These are phyloP conservation scores for Populus alba DNA, from an alignment of 345 rosid species.

Conservation along the genomic window DNA sequence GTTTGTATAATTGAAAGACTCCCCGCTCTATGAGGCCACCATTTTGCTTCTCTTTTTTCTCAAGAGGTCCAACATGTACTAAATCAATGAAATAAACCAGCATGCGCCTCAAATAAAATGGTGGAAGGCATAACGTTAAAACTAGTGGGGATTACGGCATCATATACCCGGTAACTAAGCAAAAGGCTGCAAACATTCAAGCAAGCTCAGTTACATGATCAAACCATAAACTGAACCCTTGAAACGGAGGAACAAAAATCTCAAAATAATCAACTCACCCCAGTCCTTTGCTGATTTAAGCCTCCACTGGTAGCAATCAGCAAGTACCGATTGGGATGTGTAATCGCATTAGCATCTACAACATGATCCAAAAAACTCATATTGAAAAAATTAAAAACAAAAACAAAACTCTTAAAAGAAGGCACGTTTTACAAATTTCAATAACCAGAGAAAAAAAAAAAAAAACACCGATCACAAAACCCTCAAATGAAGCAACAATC, in stretches of 20 bases:
- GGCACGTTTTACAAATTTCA: background rate
- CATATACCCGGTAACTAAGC: background rate
- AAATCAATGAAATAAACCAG: too few species aligned
- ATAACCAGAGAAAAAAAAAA: background rate
- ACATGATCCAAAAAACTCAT: conserved; percentile 3
- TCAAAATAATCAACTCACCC: conserved; percentile 41
- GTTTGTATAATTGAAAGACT: background rate
- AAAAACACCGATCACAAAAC: too few species aligned
- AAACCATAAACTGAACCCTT: background rate
- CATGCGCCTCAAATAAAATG: too few species aligned
- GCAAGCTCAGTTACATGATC: background rate
- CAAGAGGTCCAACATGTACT: background rate
- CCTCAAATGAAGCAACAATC: background rate
- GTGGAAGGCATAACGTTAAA: too few species aligned
- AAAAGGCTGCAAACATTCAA: background rate
- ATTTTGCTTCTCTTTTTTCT: background rate
- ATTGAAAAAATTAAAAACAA: background rate
- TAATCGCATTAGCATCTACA: conserved; percentile 57
- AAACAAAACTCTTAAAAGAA: background rate
- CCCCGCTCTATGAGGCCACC: background rate
- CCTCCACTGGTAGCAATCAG: conserved; percentile 86
- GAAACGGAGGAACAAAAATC: background rate
- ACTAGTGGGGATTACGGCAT: background rate
- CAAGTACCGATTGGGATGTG: conserved; percentile 58
- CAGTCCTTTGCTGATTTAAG: conserved; percentile 91